Evolutionary conservation across 805 yeast species (phyloP), one percentile per base, ranked within the genome.

Genomic region (Candida awuae): DNA sequence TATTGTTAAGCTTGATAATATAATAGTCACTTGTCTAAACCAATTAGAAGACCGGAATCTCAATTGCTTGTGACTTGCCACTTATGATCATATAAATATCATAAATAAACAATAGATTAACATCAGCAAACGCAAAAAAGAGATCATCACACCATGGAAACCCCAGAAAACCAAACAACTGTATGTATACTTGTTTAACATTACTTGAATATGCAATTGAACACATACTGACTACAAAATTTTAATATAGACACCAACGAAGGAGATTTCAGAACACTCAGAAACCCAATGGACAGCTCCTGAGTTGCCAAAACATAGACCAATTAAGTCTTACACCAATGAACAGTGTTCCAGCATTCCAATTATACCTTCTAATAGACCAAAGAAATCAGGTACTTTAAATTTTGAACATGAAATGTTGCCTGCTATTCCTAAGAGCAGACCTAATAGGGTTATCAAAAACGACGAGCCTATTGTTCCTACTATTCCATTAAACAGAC

Each of bases 101-200:
- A 23, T 14, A 10, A n/a, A n/a, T n/a, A n/a, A n/a, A n/a, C n/a
- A n/a, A n/a, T n/a, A n/a, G n/a, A n/a, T n/a, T n/a, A n/a, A n/a
- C n/a, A n/a, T n/a, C n/a, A n/a, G n/a, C n/a, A n/a, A n/a, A n/a
- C n/a, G n/a, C n/a, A n/a, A n/a, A n/a, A n/a, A n/a, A n/a, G n/a
- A n/a, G n/a, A n/a, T n/a, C n/a, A n/a, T n/a, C n/a, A 17, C 3
- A 34, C 29, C 19, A 50, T 52, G 55, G 52, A 47, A 7, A 32
- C 28, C 26, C 56, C 56, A 29, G 29, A 27, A 32, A 39, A 51
- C 14, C 58, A 56, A 2, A 46, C 35, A 32, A 50, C 42, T 28
- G 55, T 54, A 45, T 22, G 59, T 49, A 18, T 19, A 3, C 6
- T n/a, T n/a, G n/a, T n/a, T n/a, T n/a, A n/a, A n/a, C n/a, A n/a